These are phyloP conservation scores for Rhodomyrtus tomentosa DNA, from an alignment of 345 rosid genomes.

Conservation along the genomic window DNA sequence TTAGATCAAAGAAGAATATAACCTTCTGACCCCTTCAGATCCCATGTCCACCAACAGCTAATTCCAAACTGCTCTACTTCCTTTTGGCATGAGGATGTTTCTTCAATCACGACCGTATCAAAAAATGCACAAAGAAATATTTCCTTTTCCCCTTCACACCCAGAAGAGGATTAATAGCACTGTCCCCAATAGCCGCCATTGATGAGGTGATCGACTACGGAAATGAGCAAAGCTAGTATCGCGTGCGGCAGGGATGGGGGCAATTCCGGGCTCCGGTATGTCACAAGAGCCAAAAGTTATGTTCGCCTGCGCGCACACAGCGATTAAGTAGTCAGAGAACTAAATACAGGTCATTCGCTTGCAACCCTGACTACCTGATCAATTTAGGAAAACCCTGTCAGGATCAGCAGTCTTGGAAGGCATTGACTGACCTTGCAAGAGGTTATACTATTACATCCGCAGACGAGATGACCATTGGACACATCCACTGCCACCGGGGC, in stretches of 20 bases:
- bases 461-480: conserved; percentile 64
- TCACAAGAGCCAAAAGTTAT: conserved; percentile 33
- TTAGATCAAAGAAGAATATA: neutral
- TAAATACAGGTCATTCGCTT: neutral
- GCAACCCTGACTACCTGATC: neutral
- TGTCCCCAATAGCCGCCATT: conserved; percentile 4
- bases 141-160: neutral
- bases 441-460: conserved; percentile 58
- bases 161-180: conserved; percentile 1
- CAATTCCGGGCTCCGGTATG: conserved; percentile 8
- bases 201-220: neutral
- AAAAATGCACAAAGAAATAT: neutral
- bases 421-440: conserved; percentile 43
- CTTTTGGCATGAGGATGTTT: neutral
- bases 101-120: neutral
- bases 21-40: neutral
- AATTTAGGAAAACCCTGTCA: neutral
- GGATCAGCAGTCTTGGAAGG: neutral
- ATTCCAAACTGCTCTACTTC: neutral
- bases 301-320: conserved; percentile 26
- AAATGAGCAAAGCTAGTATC: conserved; percentile 21
- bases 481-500: conserved; percentile 60
- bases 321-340: neutral
- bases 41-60: neutral
- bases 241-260: conserved; percentile 6